Percentiles rank a stretch among this genome's conserved stretches.
Evolutionary conservation across 2,329 filamentous ascomycete species (phyloP).

Genomic region (Fusarium sp.): DNA sequence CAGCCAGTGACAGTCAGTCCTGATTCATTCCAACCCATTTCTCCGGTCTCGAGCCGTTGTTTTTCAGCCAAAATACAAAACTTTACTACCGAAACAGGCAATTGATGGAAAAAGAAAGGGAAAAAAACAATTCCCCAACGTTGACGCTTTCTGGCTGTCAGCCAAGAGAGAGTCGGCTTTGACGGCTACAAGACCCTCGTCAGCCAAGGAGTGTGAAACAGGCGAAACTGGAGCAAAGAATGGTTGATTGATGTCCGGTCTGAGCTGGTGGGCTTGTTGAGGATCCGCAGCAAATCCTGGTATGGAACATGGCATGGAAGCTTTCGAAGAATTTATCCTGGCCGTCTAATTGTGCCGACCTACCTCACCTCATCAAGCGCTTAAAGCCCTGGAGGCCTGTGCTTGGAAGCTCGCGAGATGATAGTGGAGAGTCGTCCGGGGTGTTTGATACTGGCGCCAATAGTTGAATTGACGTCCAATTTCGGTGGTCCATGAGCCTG

Average conservation of each 20-base stretch:
- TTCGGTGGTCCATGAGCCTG: slow-evolving; percentile 37
- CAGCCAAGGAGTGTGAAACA: slow-evolving; percentile 31
- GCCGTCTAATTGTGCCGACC: slow-evolving; percentile 20
- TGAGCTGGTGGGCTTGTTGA: slow-evolving; percentile 13
- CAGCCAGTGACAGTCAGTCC: slow-evolving; percentile 5
- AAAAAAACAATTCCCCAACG: background rate
- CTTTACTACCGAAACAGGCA: slow-evolving; percentile 25
- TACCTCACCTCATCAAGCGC: slow-evolving; percentile 8
- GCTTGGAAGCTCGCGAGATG: slow-evolving; percentile 9
- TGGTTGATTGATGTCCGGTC: background rate
- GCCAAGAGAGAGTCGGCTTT: slow-evolving; percentile 18
- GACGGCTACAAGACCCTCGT: slow-evolving; percentile 26
- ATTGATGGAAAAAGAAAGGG: slow-evolving; percentile 7
- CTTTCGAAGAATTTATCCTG: slow-evolving; percentile 37
- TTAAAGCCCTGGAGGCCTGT: background rate
- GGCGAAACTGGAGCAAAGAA: slow-evolving; percentile 17
- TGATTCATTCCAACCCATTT: slow-evolving; percentile 36
- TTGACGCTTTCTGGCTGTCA: slow-evolving; percentile 1
- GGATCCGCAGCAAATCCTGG: slow-evolving; percentile 32
- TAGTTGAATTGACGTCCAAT: slow-evolving; percentile 45
- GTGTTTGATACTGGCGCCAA: slow-evolving; percentile 20
- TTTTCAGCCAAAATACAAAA: slow-evolving; percentile 23
- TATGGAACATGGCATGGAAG: slow-evolving; percentile 43
- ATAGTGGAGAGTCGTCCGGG: slow-evolving; percentile 36
- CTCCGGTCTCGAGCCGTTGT: slow-evolving; percentile 23